A percentile compares a stretch with the other conserved stretches of the same genome.
Evolutionary conservation across 257 asterid genomes (phyloP).

Genomic region (Solanum neorickii): DNA sequence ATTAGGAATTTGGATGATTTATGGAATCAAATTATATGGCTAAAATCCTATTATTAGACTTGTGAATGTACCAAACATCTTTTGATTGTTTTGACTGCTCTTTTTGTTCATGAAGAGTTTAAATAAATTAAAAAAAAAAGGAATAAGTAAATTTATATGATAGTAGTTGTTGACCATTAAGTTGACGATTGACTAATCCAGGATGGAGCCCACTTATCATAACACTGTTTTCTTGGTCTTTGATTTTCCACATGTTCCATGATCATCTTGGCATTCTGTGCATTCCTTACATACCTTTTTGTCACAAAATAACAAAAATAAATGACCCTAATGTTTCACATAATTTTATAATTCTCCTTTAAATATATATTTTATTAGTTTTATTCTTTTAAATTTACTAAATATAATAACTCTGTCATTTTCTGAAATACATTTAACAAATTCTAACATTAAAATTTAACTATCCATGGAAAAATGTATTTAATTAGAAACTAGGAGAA

Average conservation of each 20-base stretch:
- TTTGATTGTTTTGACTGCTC: background rate
- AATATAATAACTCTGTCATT: background rate
- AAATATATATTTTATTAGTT: background rate
- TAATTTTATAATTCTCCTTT: background rate
- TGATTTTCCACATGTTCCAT: background rate
- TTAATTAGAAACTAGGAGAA: background rate
- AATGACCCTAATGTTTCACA: background rate
- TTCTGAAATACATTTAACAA: background rate
- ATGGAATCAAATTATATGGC: background rate
- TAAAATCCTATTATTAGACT: background rate
- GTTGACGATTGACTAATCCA: background rate
- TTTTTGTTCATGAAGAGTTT: background rate
- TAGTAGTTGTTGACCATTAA: background rate
- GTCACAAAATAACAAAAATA: background rate
- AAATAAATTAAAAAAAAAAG: background rate
- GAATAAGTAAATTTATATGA: background rate
- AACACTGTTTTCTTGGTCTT: background rate
- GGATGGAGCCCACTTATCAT: slow-evolving; percentile 1
- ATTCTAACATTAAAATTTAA: background rate
- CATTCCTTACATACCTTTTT: background rate
- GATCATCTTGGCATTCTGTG: slow-evolving; percentile 8
- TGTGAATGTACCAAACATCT: slow-evolving; percentile 1
- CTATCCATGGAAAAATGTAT: background rate
- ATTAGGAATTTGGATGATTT: background rate
- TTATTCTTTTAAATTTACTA: background rate